Percentiles rank a stretch among this genome's conserved stretches.
phyloP scores from a whole-genome alignment of 2,329 filamentous ascomycete species.

The Coniella lustricola region DNA sequence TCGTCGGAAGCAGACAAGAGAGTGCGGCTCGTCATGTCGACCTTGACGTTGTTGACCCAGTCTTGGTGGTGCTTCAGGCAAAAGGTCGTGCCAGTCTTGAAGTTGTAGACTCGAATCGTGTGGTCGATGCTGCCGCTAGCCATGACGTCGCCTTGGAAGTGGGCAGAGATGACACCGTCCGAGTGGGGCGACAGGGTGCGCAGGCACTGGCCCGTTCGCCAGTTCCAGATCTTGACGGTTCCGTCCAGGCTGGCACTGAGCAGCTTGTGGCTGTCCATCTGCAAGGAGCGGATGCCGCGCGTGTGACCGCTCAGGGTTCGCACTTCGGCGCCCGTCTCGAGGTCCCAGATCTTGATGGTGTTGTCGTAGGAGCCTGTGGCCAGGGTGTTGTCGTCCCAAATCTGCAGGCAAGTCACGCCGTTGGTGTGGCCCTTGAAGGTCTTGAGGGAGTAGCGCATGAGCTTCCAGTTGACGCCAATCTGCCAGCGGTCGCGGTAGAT shows the following conservation, averaged over 20 bases:
- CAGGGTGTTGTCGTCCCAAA: constrained; percentile 76
- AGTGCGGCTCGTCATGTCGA: constrained; percentile 75
- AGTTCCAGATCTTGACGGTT: constrained; percentile 93
- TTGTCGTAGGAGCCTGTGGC: constrained; percentile 93
- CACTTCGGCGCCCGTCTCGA: constrained; percentile 78
- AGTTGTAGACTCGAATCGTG: constrained; percentile 89
- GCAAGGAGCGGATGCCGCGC: constrained; percentile 76
- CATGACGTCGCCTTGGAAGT: constrained; percentile 78
- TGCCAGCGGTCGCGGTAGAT: constrained; percentile 80
- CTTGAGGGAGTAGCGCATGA: constrained; percentile 78
- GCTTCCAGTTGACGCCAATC: constrained; percentile 96
- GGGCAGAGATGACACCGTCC: constrained; percentile 76
- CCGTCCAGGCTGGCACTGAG: constrained; percentile 85
- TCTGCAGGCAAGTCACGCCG: constrained; percentile 61
- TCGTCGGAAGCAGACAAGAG: constrained; percentile 93
- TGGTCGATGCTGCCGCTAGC: constrained; percentile 86
- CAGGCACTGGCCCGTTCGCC: constrained; percentile 82
- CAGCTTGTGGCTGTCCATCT: constrained; percentile 87
- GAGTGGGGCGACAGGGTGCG: constrained; percentile 73
- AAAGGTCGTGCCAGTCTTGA: constrained; percentile 74
- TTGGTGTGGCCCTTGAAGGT: constrained; percentile 82
- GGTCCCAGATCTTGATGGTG: constrained; percentile 94
- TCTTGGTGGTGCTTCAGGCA: constrained; percentile 78
- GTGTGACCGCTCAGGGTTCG: constrained; percentile 80
- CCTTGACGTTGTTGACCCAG: constrained; percentile 93